Percentiles rank a stretch among this genome's conserved stretches.
phyloP scores from a whole-genome alignment of 495 filamentous ascomycete species.

The Penicillium taxi region DNA sequence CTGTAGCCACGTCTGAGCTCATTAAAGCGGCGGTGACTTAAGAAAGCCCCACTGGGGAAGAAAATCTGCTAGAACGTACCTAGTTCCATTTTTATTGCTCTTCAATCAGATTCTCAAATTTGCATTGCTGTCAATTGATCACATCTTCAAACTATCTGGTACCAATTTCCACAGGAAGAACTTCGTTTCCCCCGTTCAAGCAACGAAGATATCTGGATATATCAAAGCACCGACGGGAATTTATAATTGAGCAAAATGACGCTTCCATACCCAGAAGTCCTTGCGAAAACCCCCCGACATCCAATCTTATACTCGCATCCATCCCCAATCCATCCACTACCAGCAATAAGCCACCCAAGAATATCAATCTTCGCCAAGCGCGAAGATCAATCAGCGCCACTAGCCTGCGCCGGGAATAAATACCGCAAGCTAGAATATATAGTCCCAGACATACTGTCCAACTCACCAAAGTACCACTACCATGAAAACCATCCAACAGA shows the following conservation, averaged over 20 bases:
- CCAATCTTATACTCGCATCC: conserved; percentile 25
- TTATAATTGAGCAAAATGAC: conserved; percentile 6
- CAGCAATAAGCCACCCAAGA: conserved; percentile 13
- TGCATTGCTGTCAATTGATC: too few species aligned
- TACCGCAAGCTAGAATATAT: conserved; percentile 41
- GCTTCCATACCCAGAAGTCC: conserved; percentile 17
- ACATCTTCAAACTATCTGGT: too few species aligned
- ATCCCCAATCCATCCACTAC: conserved; percentile 30
- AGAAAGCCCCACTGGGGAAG: too few species aligned
- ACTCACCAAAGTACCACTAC: conserved; percentile 9
- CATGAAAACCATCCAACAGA: conserved; percentile 15
- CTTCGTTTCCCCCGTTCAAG: too few species aligned
- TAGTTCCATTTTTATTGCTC: too few species aligned
- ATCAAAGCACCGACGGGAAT: too few species aligned
- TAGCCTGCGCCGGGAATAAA: conserved; percentile 36
- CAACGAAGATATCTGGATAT: too few species aligned
- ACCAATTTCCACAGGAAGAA: too few species aligned
- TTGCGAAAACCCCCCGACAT: conserved; percentile 26
- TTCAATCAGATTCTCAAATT: too few species aligned
- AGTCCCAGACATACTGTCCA: conserved; percentile 28
- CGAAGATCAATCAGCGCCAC: conserved; percentile 34
- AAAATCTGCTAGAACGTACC: too few species aligned
- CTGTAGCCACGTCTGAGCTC: too few species aligned
- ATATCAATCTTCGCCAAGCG: conserved; percentile 29
- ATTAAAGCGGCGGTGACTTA: too few species aligned